Conservation (phyloP, 2,329 filamentous ascomycete species). For the Alternaria sp. region DNA sequence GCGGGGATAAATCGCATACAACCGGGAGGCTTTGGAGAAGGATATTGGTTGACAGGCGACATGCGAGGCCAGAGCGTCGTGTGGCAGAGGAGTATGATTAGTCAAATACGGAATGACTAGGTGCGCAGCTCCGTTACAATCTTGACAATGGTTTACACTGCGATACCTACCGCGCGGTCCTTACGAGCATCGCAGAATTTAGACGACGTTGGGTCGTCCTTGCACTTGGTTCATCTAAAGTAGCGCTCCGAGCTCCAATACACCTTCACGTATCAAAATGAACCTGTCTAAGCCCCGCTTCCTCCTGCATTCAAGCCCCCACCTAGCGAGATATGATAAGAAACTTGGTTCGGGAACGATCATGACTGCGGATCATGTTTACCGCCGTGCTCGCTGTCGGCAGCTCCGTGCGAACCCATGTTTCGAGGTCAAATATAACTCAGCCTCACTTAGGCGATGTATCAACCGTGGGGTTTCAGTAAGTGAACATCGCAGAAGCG, state of each 20-base stretch:
- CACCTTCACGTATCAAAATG: slow-evolving; percentile 17
- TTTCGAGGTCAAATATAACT: slow-evolving; percentile 23
- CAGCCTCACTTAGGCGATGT: slow-evolving; percentile 6
- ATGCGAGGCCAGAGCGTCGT: slow-evolving; percentile 9
- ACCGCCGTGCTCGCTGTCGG: slow-evolving; percentile 14
- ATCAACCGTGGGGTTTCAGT: slow-evolving; percentile 13
- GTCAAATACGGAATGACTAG: slow-evolving; percentile 17
- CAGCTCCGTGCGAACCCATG: slow-evolving; percentile 2
- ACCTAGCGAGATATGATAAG: slow-evolving; percentile 9
- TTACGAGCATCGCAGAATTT: slow-evolving; percentile 13
- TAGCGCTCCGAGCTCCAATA: slow-evolving; percentile 33
- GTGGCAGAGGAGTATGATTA: background rate
- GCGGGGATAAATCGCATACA: slow-evolving; percentile 18
- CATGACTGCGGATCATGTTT: slow-evolving; percentile 10
- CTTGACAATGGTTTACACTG: background rate
- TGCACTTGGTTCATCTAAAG: slow-evolving; percentile 33
- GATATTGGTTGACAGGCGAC: slow-evolving; percentile 25
- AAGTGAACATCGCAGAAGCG: slow-evolving; percentile 15
- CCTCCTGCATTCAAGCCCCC: slow-evolving; percentile 17
- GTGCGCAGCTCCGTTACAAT: slow-evolving; percentile 30
- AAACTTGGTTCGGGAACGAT: slow-evolving; percentile 6
- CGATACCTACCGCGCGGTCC: slow-evolving; percentile 1
- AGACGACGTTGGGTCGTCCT: slow-evolving; percentile 21
- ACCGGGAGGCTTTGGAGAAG: slow-evolving; percentile 17
- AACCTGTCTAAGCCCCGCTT: slow-evolving; percentile 19